Evolutionary conservation across 495 filamentous ascomycete genomes (phyloP), one percentile per base, ranked within the genome.

Genomic region (Penicillium soppii): DNA sequence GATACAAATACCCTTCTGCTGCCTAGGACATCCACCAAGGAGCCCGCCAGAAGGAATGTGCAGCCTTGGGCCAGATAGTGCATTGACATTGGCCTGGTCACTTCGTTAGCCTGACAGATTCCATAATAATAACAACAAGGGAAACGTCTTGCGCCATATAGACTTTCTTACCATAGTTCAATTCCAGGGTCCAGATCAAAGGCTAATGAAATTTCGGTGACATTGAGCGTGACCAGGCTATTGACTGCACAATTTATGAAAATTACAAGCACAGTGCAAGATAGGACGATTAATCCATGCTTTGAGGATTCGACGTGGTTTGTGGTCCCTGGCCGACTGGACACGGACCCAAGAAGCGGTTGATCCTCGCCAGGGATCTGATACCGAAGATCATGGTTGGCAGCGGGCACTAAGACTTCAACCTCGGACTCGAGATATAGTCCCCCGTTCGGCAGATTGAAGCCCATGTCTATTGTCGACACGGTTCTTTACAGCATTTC

Each of bases 1-100:
- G 58, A 57, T 1, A 82, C 55, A 40, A 71, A 75, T 25, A 80
- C 64, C 6, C 36, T 58, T 19, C 73, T 55, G 12, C 57, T 68
- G 2, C 82, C 82, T 7, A 82, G 68, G 0, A 79, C 67, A 59
- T 83, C 81, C 1, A 77, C 66, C 16, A 82, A 58, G n/a, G 78
- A 66, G 2, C 80, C 80, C 3, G 66, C 66, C 7, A 80, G 41
- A 0, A 82, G 61, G 12, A 83, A 66, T 1, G 68, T 74, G 51
- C 66, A 74, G 37, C 75, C 71, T 27, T 58, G 62, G 7, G 73
- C 66, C 19, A 78, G 70, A 6, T 61, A 61, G 55, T 67, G 73
- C 32, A 79, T 72, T 1, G 76, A 75, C 7, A 70, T 53, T 2
- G 78, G 78, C 70, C 70, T 72, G 22, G 17, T 29, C 4, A 8